Base-by-base conservation (phyloP, 306 rosid genomes). In the Quercus cerris region DNA sequence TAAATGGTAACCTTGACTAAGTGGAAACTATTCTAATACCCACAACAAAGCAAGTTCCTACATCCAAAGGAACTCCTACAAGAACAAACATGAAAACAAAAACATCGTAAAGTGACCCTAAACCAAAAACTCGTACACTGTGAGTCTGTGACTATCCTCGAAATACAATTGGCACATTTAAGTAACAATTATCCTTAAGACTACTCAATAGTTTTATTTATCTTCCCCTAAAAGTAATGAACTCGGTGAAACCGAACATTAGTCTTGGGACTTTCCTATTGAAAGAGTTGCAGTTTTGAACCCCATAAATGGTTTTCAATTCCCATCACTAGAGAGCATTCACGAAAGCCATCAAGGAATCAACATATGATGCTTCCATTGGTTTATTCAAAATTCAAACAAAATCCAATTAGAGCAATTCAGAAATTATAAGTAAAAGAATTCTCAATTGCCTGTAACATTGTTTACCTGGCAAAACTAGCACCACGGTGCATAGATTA, bases 401-500 rank as follows among this genome's bases (percentile, higher is more conserved):
- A 38, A 75, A 55, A 4, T 52, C 68, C 25, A 6, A 10, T 75
- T 22, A 75, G 56, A 64, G 28, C 19, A 54, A 71, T 62, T 13
- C 3, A 11, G 7, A n/a, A 13, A 31, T 73, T 49, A 70, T 19
- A 67, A 13, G 13, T 9, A 75, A 64, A 17, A 63, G 5, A 75
- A 59, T 19, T 72, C 18, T 7, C 64, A 15, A 75, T 12, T 23
- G 66, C 8, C 12, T 59, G 71, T 2, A 62, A 59, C 11, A 46
- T 44, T 56, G 30, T 63, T 70, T 84, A 89, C 91, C 91, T 90
- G 94, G 84, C 96, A 92, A 79, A 86, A 94, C 18, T 20, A 91
- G 96, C 96, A 92, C 97, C 97, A 94, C 2, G 98, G 98, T 4
- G 98, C 97, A 75, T 92, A 94, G 56, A 94, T 38, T 38, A 38